Evolutionary conservation across 441 rosid species (phyloP).

Genomic region (Erysimum cheiri): DNA sequence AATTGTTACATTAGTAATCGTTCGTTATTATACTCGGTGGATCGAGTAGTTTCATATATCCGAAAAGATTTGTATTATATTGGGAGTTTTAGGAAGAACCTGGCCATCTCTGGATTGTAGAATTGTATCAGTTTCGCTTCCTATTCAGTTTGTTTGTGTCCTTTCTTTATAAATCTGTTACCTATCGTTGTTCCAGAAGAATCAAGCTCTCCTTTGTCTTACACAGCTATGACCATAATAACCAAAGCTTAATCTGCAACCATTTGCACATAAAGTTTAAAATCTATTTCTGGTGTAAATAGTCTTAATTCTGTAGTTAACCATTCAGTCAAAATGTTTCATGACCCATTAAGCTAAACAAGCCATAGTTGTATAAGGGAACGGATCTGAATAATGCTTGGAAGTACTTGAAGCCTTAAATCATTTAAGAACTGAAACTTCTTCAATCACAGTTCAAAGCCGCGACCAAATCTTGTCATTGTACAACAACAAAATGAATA

Average conservation of each 20-base stretch:
- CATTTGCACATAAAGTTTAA: neutral
- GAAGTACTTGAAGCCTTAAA: neutral
- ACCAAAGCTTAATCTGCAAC: neutral
- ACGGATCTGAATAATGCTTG: neutral
- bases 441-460: constrained; percentile 21
- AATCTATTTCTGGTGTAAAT: no score
- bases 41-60: constrained; percentile 38
- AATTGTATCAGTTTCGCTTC: constrained; percentile 39
- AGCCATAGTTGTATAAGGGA: neutral
- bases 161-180: neutral
- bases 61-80: constrained; percentile 45
- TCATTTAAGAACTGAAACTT: constrained; percentile 6
- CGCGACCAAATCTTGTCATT: constrained; percentile 15
- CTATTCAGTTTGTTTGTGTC: constrained; percentile 34
- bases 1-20: constrained; percentile 32
- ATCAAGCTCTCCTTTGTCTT: constrained; percentile 1
- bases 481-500: constrained; percentile 28
- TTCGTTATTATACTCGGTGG: constrained; percentile 38
- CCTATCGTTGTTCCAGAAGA: neutral
- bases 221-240: neutral
- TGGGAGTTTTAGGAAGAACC: constrained; percentile 40
- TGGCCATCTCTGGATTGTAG: constrained; percentile 36
- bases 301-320: neutral
- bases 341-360: neutral
- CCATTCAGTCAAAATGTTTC: neutral